Base-by-base conservation (phyloP, 2,329 filamentous ascomycete species). In the Sporothrix variecibatus region DNA sequence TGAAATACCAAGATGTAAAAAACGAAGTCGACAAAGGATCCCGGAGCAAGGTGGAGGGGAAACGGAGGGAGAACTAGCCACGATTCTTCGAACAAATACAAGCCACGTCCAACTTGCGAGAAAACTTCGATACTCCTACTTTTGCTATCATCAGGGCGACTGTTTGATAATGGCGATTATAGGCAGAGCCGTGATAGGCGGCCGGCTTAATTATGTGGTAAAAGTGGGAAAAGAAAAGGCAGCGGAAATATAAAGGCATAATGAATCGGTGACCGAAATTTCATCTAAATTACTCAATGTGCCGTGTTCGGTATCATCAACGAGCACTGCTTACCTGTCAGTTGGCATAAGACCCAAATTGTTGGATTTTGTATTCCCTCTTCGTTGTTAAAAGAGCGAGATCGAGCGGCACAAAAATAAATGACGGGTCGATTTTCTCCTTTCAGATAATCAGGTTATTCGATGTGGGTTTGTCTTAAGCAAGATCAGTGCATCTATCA, bases 201-300 rank as follows among this genome's bases (percentile, higher is more conserved):
- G 51, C 46, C 15, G 20, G 15, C 2, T 17, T 11, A 49, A 5
- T 1, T 49, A 20, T 20, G 1, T 20, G 12, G 46, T 2, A 17
- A 49, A 49, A 56, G 1, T 0, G 20, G 26, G 2, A 9, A 17
- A n/a, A n/a, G 40, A 23, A 49, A 49, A 12, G 43, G 43, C 17
- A 26, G n/a, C n/a, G n/a, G 6, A 26, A 65, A 40, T 26, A 23
- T 9, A 28, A 40, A 71, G 51, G 31, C 68, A 71, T 46, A 71
- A 60, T 31, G 4, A n/a, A 46, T 71, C 51, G 68, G 68, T 58
- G 49, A n/a, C 68, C 68, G 28, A 71, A 58, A 28, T 26, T 56
- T 56, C 26, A 67, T 46, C 34, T 38, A 38, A 23, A 56, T 40
- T 23, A 11, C n/a, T 12, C n/a, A 11, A 6, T 40, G 20, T 31